These are phyloP conservation scores for Jackrogersella minutella DNA, from an alignment of 495 filamentous ascomycete genomes.

Conservation along the genomic window DNA sequence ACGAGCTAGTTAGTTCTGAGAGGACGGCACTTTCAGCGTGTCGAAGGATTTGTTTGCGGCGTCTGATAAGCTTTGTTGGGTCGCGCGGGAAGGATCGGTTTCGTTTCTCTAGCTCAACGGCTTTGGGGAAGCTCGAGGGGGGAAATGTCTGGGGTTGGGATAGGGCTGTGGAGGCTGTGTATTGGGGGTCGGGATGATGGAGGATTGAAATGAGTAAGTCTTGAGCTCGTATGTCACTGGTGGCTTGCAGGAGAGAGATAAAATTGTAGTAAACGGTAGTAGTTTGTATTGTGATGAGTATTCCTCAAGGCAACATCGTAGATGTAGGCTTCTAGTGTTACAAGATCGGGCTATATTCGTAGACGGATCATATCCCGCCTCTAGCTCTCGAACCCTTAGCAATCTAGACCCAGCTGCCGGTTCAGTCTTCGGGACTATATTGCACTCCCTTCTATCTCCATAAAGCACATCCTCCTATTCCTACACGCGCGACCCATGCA, in stretches of 20 bases:
- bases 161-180: not conserved
- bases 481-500: slow-evolving; percentile 19
- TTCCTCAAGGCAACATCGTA: slow-evolving; percentile 20
- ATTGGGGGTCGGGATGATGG: not conserved
- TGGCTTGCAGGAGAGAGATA: not conserved
- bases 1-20: slow-evolving; percentile 7
- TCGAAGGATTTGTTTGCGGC: no score
- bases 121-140: not conserved
- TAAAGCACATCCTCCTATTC: not conserved
- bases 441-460: slow-evolving; percentile 21
- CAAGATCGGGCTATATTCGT: slow-evolving; percentile 8
- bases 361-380: slow-evolving; percentile 4
- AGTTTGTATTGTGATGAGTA: slow-evolving; percentile 23
- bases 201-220: slow-evolving; percentile 19
- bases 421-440: slow-evolving; percentile 28
- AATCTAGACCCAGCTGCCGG: slow-evolving; percentile 17
- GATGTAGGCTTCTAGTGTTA: slow-evolving; percentile 16
- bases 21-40: no score
- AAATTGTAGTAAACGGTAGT: no score
- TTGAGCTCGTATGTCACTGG: not conserved
- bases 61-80: not conserved
- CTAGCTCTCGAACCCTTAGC: slow-evolving; percentile 7
- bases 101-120: slow-evolving; percentile 18
- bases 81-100: slow-evolving; percentile 26
- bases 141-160: not conserved